These are phyloP conservation scores for Colletotrichum falcatum DNA, from an alignment of 2,329 filamentous ascomycete species.

Conservation along the genomic window DNA sequence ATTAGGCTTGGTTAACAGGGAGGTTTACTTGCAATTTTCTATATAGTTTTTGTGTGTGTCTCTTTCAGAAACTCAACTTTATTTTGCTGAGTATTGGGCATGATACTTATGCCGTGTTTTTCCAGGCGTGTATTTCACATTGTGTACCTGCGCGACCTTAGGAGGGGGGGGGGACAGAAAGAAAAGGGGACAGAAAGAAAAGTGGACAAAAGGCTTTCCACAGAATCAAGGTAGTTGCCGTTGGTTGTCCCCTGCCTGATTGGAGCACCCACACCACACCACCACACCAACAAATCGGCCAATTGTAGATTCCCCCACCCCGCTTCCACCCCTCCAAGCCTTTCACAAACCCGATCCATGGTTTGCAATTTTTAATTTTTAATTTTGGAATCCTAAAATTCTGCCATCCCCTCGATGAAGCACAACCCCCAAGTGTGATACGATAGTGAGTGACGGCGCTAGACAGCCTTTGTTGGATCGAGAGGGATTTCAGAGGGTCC, in stretches of 20 bases:
- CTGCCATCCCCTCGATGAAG: neutral
- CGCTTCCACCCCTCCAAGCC: constrained; percentile 4
- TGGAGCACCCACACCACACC: neutral
- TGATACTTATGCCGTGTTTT: too few relatives aligned
- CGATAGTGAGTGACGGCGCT: neutral
- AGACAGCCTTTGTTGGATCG: neutral
- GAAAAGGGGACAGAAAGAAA: too few relatives aligned
- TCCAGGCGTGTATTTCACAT: too few relatives aligned
- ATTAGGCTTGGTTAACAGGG: too few relatives aligned
- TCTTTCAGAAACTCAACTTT: too few relatives aligned
- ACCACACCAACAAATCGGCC: constrained; percentile 2
- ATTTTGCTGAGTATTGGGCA: too few relatives aligned
- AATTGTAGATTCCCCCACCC: constrained; percentile 2
- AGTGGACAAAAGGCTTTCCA: too few relatives aligned
- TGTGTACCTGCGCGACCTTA: too few relatives aligned
- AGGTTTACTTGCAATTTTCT: too few relatives aligned
- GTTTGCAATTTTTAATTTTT: too few relatives aligned
- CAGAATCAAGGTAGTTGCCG: neutral
- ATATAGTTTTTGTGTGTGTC: too few relatives aligned
- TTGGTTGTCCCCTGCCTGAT: constrained; percentile 1
- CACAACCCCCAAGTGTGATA: constrained; percentile 2
- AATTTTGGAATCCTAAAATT: neutral
- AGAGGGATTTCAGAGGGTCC: neutral
- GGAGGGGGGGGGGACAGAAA: too few relatives aligned
- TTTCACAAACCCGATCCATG: constrained; percentile 5